Base-by-base conservation (phyloP, 2,329 filamentous ascomycete species). In the Stenocarpella maydis region DNA sequence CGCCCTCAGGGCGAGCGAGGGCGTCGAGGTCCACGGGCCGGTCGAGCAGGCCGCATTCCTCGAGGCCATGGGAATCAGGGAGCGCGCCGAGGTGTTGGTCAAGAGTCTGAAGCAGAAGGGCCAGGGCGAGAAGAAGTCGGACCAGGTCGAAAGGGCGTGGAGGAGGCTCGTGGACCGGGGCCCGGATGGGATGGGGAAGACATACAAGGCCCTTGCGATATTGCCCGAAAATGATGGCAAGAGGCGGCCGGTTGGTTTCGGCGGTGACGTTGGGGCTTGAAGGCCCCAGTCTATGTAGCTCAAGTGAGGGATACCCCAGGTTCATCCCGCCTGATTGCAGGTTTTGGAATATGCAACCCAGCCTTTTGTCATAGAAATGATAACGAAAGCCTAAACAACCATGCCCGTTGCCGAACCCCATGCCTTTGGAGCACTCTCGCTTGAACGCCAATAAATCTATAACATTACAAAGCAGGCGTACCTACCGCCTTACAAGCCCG, bases 201-300 rank as follows among this genome's bases (percentile, higher is more conserved):
- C 97, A 26, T 99, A 99, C 79, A 98, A 98, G 82, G 95, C 90
- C 28, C 86, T 99, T 86, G 93, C 95, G 15, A 93, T 99, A 75
- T 78, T 98, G 75, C 96, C 96, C 0, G 92, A 95, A 79, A 93
- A 92, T 72, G 87, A 85, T 43, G 91, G 92, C 1, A 86, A 83
- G 71, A 88, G 94, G 75, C 86, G 91, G 70, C 95, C 95, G 2
- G 94, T 97, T 67, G 96, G 96, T 0, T 98, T 99, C 82, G 96
- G 96, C 0, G 96, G 95, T 0, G 90, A 89, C 76, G 80, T 90
- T 9, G 74, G 71, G 17, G 61, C 47, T 28, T 70, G 64, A 71
- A 1, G 15, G 5, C 12, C n/a, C 19, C 10, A 24, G 6, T 61
- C 8, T 17, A 37, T 7, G 9, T 10, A 17, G 28, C 43, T 7